phyloP scores from a whole-genome alignment of 2,329 filamentous ascomycete species.

The Claviceps digitariae region DNA sequence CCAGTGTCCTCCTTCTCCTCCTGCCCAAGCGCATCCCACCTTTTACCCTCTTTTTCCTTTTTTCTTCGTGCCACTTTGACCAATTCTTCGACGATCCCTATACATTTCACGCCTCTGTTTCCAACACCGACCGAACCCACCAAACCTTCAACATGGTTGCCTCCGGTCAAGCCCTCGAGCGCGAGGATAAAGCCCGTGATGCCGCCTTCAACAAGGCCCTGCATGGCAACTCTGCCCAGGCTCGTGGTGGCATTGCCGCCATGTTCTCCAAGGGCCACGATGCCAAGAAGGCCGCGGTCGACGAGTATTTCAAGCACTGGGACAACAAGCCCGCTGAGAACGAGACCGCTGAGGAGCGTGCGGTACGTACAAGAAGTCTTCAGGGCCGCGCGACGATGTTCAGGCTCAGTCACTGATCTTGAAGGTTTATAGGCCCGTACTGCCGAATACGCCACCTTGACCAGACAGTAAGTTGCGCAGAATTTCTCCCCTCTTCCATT shows the following conservation, averaged over 20 bases:
- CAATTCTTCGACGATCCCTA: background rate
- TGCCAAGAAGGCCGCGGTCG: constrained; percentile 69
- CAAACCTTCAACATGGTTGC: constrained; percentile 28
- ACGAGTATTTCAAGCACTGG: constrained; percentile 96
- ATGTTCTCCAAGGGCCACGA: constrained; percentile 69
- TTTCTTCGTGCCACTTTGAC: background rate
- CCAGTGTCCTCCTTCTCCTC: background rate
- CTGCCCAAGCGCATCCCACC: background rate
- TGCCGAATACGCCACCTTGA: constrained; percentile 84
- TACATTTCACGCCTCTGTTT: background rate
- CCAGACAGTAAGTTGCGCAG: constrained; percentile 59
- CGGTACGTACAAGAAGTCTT: constrained; percentile 36
- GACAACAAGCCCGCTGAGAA: constrained; percentile 66
- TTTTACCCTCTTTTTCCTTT: constrained; percentile 2
- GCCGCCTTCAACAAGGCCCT: constrained; percentile 81
- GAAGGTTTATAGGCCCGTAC: constrained; percentile 49
- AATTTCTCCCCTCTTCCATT: background rate
- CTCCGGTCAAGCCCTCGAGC: constrained; percentile 46
- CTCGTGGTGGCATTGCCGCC: constrained; percentile 60
- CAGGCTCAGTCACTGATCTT: constrained; percentile 7
- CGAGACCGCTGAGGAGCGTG: constrained; percentile 73
- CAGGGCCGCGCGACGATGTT: background rate
- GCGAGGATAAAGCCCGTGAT: constrained; percentile 74
- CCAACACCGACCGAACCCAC: background rate
- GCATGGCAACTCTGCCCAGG: constrained; percentile 59